Evolutionary conservation across 495 filamentous ascomycete genomes (phyloP), one percentile per base, ranked within the genome.

Genomic region (Xylaria longipes): DNA sequence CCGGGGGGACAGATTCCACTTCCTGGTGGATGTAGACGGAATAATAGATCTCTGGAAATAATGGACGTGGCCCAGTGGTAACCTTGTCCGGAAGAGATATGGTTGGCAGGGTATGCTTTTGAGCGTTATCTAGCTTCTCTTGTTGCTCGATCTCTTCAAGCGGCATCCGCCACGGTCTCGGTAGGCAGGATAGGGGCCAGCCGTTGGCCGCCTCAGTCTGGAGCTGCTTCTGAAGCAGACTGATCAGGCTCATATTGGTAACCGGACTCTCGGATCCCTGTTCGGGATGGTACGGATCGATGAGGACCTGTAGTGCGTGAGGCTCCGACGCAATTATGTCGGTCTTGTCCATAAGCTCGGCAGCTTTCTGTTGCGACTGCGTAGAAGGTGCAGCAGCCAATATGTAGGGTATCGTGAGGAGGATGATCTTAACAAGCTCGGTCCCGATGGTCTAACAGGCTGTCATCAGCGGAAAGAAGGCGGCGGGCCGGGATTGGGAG

Each of bases 391-490:
- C 88, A 2, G 93, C 90, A 50, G 91, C 89, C 85, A 98, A 90
- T 46, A 95, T 85, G 80, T 98, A 99, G 7, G 96, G 95, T 70
- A 98, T 91, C 0, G 94, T 96, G 50, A 97, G 89, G 48, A 98
- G 88, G 68, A 98, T 97, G 73, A 98, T 93, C 81, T 98, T 98
- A 77, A 97, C 93, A 56, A 99, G 87, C 82, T 98, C 96, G 41
- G 90, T 86, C n/a, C 91, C 91, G 70, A 99, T 85, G 2, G 94
- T 93, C 85, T 87, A 70, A 45, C 11, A 66, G 72, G 50, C 41
- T 35, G 31, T 52, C 50, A 17, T 72, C 43, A 72, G 65, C 52
- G 67, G 74, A 58, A 35, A 22, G 65, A 37, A 35, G 1, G 63
- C 57, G 37, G 8, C 72, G 22, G 12, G 20, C 20, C 2, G 29